phyloP scores from a whole-genome alignment of 2,329 filamentous ascomycete species.

The Cytospora chrysosperma region DNA sequence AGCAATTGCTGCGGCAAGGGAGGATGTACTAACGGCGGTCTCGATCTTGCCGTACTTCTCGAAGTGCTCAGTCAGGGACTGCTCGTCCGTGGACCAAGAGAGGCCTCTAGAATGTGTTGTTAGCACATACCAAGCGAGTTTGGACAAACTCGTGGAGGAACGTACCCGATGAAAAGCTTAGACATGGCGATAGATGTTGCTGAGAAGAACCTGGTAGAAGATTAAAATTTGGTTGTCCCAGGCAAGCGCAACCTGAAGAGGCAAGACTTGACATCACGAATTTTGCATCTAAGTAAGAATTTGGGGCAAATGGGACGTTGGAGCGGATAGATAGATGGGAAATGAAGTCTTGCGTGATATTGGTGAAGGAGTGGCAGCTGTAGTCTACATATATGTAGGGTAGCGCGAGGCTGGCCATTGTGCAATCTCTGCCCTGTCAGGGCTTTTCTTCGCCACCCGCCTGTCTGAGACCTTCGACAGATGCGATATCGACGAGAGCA shows the following conservation, averaged over 20 bases:
- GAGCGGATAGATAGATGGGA: not conserved
- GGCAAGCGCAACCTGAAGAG: not conserved
- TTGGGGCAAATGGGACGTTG: not conserved
- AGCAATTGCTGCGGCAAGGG: not conserved
- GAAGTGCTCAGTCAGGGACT: slow-evolving; percentile 3
- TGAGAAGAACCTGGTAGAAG: slow-evolving; percentile 7
- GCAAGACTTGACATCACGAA: not conserved
- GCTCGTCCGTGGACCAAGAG: slow-evolving; percentile 13
- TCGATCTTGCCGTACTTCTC: slow-evolving; percentile 4
- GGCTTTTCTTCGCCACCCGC: not conserved
- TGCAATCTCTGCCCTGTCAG: not conserved
- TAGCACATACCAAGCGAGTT: not conserved
- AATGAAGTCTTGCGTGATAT: not conserved
- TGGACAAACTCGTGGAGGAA: not conserved
- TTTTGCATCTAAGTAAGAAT: not conserved
- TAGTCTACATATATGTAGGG: not conserved
- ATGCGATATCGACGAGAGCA: not conserved
- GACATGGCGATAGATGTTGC: slow-evolving; percentile 2
- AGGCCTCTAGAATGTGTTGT: not conserved
- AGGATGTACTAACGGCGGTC: slow-evolving; percentile 8
- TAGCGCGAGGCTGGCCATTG: not conserved
- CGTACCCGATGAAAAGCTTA: slow-evolving; percentile 13
- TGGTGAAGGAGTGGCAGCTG: not conserved
- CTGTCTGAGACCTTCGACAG: not conserved
- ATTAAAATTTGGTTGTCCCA: not conserved